Base-by-base conservation (phyloP, 2,329 filamentous ascomycete species). In the Penicillium sp. region DNA sequence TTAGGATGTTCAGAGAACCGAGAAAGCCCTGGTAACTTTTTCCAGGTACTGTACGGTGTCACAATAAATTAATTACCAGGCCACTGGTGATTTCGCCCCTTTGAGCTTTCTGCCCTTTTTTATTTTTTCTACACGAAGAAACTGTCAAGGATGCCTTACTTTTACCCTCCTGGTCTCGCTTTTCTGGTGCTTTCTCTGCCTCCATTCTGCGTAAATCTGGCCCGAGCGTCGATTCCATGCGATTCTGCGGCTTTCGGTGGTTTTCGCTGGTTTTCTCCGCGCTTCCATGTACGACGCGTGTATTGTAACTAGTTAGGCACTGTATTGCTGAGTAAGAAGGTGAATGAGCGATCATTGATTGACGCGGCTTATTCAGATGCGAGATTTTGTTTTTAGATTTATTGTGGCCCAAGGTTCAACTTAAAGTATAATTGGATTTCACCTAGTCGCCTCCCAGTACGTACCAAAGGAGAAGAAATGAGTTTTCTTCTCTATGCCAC, bases 241-340 rank as follows among this genome's bases (percentile, higher is more conserved):
- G 52, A 53, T 69, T 70, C 67, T 52, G 47, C 42, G 50, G 28
- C 13, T 44, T 70, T 70, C 67, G 61, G 65, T 54, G 46, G n/a
- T n/a, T 40, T 67, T 68, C 66, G 37, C 50, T 50, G 45, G 41
- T 42, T 47, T 67, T 65, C 63, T 52, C 44, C 41, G 49, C 24
- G 46, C 35, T 56, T 56, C 56, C 43, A 38, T 46, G 41, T 37
- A 41, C 43, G 27, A 35, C 31, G 31, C 18, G 7, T 4, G 12
- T 32, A 50, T 48, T 43, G 28, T 46, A 38, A 33, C 6, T n/a
- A n/a, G n/a, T n/a, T 4, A 25, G n/a, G 7, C 29, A 20, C 15
- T 31, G 37, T 25, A 33, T 41, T 42, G 51, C 49, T 59, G 50
- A 50, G 50, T 62, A 47, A 53, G 39, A 53, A 37, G 35, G 15